phyloP scores from a whole-genome alignment of 306 rosid species.

The Lupinus albus region DNA sequence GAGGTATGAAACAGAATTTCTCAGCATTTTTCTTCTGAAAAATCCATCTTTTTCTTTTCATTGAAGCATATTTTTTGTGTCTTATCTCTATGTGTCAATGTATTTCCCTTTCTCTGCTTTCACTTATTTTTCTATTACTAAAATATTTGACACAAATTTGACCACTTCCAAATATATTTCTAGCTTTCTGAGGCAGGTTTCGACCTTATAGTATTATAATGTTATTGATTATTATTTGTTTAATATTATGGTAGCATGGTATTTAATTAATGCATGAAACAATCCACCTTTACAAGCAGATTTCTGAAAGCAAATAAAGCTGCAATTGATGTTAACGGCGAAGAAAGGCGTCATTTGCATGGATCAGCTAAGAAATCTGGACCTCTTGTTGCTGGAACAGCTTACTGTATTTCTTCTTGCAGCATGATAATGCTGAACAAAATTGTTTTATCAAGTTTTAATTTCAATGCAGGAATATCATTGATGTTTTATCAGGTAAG shows the following conservation, averaged over 20 bases:
- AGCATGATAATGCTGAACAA: slow-evolving; percentile 90
- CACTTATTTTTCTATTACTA: slow-evolving; percentile 1
- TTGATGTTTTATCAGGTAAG: slow-evolving; percentile 91
- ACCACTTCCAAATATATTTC: background rate
- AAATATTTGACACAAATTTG: slow-evolving; percentile 2
- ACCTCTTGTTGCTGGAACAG: slow-evolving; percentile 76
- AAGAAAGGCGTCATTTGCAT: slow-evolving; percentile 63
- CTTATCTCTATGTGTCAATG: background rate
- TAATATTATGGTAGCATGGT: slow-evolving; percentile 3
- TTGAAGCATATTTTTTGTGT: background rate
- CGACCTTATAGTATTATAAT: background rate
- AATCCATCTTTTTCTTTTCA: background rate
- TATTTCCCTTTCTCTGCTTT: slow-evolving; percentile 22
- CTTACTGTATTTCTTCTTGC: slow-evolving; percentile 91
- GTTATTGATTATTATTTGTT: background rate
- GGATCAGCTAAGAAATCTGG: slow-evolving; percentile 59
- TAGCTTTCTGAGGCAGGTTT: slow-evolving; percentile 17
- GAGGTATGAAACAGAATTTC: slow-evolving; percentile 49
- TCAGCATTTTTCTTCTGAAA: background rate
- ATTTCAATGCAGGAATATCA: slow-evolving; percentile 84
- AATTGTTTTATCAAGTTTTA: slow-evolving; percentile 68
- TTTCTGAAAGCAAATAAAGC: slow-evolving; percentile 58
- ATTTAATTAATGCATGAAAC: slow-evolving; percentile 19
- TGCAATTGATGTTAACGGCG: slow-evolving; percentile 43
- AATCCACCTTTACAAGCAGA: slow-evolving; percentile 49